Conservation (phyloP, 371 early-diverging fungal species). For the Parasitella parasitica region DNA sequence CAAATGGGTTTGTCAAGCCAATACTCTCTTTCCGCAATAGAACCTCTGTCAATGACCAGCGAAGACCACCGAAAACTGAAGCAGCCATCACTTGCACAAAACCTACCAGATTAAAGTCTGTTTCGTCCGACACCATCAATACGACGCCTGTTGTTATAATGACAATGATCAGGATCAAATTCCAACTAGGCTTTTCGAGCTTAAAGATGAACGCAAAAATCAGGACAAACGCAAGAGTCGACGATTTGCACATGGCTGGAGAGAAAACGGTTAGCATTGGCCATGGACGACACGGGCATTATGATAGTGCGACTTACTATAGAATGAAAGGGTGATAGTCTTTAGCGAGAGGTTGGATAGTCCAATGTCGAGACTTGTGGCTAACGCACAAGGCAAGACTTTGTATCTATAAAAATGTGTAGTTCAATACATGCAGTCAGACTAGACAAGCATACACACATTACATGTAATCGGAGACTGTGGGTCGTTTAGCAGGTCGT, state of each 20-base stretch:
- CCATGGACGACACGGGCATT: not conserved
- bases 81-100: conserved; percentile 71
- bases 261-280: not conserved
- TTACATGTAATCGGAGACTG: conserved; percentile 60
- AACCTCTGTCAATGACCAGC: conserved; percentile 89
- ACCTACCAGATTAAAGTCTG: conserved; percentile 70
- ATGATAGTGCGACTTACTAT: conserved; percentile 53
- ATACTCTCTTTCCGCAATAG: conserved; percentile 71
- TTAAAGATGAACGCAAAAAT: conserved; percentile 87
- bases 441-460: not conserved
- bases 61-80: conserved; percentile 80
- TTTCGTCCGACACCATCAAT: conserved; percentile 84
- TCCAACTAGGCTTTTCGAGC: conserved; percentile 73
- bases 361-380: conserved; percentile 90
- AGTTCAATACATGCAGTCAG: not conserved
- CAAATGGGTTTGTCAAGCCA: conserved; percentile 84
- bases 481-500: conserved; percentile 55
- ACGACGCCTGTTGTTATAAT: conserved; percentile 79
- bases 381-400: conserved; percentile 82
- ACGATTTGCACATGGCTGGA: conserved; percentile 89
- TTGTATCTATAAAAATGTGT: conserved; percentile 40
- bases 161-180: conserved; percentile 68
- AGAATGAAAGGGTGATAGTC: conserved; percentile 85
- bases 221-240: conserved; percentile 84
- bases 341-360: conserved; percentile 83